Evolutionary conservation across 106 monocot species (phyloP), one percentile per base, ranked within the genome.

Genomic region (Apostasia shenzhenica): DNA sequence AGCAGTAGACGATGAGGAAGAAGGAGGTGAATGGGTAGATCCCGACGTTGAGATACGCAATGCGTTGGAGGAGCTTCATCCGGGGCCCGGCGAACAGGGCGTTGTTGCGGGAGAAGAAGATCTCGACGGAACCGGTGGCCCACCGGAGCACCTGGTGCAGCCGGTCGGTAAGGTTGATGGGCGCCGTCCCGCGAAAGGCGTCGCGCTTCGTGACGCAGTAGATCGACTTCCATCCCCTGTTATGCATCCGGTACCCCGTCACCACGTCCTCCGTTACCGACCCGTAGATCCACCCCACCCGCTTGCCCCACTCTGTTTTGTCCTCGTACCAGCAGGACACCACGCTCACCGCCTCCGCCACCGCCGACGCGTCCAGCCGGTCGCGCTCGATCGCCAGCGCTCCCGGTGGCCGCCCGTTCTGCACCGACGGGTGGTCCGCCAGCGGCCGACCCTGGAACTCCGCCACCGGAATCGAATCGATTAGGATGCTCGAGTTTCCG

Each of bases 161-260:
- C 8, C 90, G 83, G 57, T 90, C 90, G 0, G 95, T 97, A 13
- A 97, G 84, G 63, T 97, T 97, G 55, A 97, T 97, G 0, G 95
- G 95, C 5, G 95, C 95, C 4, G 86, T 92, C 1, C 95, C 95
- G 11, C 97, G 89, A 66, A 97, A 97, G 0, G 97, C 97, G 50
- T 97, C 97, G 12, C 84, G 88, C 70, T 92, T 97, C 2, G 97
- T 97, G 0, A 97, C 97, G 37, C 97, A 97, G 78, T 90, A 90
- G 38, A 90, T 73, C 1, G 90, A 90, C 12, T 75, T 75, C 90
- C 90, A 90, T 3, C 90, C 90, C 8, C 90, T 59, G 66, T 90
- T 90, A 76, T 90, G 90, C 90, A 90, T 90, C 51, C 90, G 66
- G 70, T 90, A 90, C 9, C 90, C 90, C 7, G 97, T 97, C 51